Conservation (phyloP, 192 early-diverging fungal species). For the Coemansia sp. region DNA sequence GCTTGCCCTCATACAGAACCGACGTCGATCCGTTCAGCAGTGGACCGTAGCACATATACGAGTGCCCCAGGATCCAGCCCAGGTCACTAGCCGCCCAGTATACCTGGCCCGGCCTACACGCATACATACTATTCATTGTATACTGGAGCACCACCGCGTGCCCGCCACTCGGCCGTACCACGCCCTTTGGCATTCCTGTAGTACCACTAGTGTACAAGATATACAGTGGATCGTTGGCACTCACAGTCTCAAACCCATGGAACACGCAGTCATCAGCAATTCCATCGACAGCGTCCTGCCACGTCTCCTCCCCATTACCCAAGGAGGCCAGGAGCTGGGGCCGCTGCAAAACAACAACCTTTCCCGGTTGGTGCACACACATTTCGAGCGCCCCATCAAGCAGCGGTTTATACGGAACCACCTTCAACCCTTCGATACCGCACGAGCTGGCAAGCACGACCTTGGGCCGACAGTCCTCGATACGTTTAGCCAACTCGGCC, state of each 20-base stretch:
- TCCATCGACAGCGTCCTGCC: slow-evolving; percentile 31
- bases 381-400: slow-evolving; percentile 69
- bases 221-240: slow-evolving; percentile 73
- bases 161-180: slow-evolving; percentile 59
- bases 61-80: slow-evolving; percentile 90
- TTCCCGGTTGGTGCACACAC: slow-evolving; percentile 36
- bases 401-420: slow-evolving; percentile 77
- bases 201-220: slow-evolving; percentile 80
- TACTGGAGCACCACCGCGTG: slow-evolving; percentile 72
- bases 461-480: slow-evolving; percentile 75
- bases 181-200: slow-evolving; percentile 79
- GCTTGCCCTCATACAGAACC: slow-evolving; percentile 87
- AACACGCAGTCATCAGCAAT: slow-evolving; percentile 18
- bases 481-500: slow-evolving; percentile 77
- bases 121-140: slow-evolving; percentile 72
- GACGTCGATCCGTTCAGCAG: slow-evolving; percentile 75
- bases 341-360: slow-evolving; percentile 71
- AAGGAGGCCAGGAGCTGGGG: slow-evolving; percentile 57
- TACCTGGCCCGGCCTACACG: slow-evolving; percentile 71
- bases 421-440: slow-evolving; percentile 74
- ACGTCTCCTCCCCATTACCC: slow-evolving; percentile 55
- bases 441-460: slow-evolving; percentile 75
- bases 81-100: slow-evolving; percentile 83
- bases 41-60: slow-evolving; percentile 82
- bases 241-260: slow-evolving; percentile 58